These are phyloP conservation scores for Candida wancherniae DNA, from an alignment of 805 yeast genomes.

Conservation along the genomic window DNA sequence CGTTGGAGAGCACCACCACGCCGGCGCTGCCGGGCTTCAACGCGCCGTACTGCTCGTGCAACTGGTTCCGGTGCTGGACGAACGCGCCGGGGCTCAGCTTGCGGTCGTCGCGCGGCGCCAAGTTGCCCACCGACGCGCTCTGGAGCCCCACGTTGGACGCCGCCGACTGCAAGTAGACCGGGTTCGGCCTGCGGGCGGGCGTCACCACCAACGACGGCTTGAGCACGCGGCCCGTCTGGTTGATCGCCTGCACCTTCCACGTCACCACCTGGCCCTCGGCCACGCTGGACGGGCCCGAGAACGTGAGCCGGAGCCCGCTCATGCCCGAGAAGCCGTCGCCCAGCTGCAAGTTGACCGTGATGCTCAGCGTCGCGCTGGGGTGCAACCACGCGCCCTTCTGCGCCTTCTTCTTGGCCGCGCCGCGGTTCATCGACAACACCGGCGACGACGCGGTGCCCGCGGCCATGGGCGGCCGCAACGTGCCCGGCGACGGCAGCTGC, in stretches of 20 bases:
- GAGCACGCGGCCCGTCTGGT: constrained; percentile 48
- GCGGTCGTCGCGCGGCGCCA: constrained; percentile 9
- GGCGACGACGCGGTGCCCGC: constrained; percentile 9
- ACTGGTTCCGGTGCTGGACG: constrained; percentile 21
- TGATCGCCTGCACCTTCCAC: constrained; percentile 65
- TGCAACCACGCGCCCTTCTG: constrained; percentile 6
- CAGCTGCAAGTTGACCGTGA: constrained; percentile 35
- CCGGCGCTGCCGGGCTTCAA: constrained; percentile 47
- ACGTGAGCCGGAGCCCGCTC: constrained; percentile 30
- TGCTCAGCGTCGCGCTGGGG: constrained; percentile 22
- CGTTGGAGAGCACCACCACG: constrained; percentile 58
- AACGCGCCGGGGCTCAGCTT: constrained; percentile 11
- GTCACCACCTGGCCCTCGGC: constrained; percentile 54
- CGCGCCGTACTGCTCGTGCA: constrained; percentile 30
- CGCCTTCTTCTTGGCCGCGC: constrained; percentile 1
- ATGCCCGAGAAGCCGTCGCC: constrained; percentile 25
- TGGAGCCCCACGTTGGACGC: too few relatives aligned
- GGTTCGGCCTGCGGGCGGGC: constrained; percentile 1
- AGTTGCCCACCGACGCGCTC: constrained; percentile 3
- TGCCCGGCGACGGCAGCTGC: constrained; percentile 2
- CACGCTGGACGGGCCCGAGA: constrained; percentile 59
- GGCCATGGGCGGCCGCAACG: constrained; percentile 1
- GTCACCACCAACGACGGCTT: constrained; percentile 45
- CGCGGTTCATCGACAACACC: constrained; percentile 2
- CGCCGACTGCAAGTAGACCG: neutral